Evolutionary conservation across 768 basidiomycete genomes (phyloP), one percentile per base, ranked within the genome.

Genomic region (Tubosaeta sp.): DNA sequence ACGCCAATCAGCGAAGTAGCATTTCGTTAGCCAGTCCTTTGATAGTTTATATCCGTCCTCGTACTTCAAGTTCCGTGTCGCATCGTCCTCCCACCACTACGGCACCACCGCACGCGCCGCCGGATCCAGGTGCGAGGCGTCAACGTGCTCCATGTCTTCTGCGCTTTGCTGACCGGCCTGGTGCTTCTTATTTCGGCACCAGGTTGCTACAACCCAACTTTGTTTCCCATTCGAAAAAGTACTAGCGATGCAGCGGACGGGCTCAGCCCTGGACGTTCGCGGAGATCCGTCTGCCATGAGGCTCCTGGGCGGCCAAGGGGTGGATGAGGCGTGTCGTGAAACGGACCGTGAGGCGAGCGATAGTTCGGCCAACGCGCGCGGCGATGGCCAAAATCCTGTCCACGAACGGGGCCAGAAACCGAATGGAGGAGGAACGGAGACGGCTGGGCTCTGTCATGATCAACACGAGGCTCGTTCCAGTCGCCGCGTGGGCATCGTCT

Each of bases 401-500:
- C 35, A 36, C 30, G 46, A 43, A 46, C 7, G 29, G 39, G 40
- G 16, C 19, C 36, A 41, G 27, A 44, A 42, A 46, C 52, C 47
- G 43, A 50, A 38, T 48, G 62, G 51, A 50, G 53, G 51, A 50
- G 53, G 53, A 19, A 55, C 56, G 57, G 62, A 59, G 55, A 54
- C 56, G 48, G 52, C 27, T 21, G 42, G 22, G 19, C 18, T 48
- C 59, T 56, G 53, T 51, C 51, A 54, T 49, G 55, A 59, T 54
- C 61, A 64, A 58, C 64, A 59, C 45, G 59, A 53, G 62, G 56
- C 75, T 74, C 75, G 71, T 66, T 71, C 72, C 50, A 49, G 41
- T 49, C 62, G 62, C 73, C 76, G 74, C 76, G 72, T 77, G 76
- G 67, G 69, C 50, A 62, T 68, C 49, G 64, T 70, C 53, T 62